phyloP scores from a whole-genome alignment of 116 monocot genomes.

The Thalassia testudinum region DNA sequence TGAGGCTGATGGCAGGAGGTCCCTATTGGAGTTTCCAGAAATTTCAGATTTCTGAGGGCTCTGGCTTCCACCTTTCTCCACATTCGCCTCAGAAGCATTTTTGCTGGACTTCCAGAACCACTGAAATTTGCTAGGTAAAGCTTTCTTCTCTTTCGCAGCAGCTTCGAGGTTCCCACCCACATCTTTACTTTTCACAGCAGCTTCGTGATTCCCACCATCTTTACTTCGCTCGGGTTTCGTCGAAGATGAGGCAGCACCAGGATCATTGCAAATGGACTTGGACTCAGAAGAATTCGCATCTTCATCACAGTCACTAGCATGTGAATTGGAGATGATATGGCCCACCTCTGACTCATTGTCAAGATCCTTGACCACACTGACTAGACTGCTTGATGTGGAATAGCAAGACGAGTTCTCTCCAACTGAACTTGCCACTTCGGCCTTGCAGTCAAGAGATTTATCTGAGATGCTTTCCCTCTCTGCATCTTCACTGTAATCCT shows the following conservation, averaged over 20 bases:
- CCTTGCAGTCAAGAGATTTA: slow-evolving; percentile 11
- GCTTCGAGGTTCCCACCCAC: neutral
- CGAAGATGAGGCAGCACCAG: neutral
- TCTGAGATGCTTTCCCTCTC: slow-evolving; percentile 5
- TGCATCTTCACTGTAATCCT: slow-evolving; percentile 2
- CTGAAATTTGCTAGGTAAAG: slow-evolving; percentile 24
- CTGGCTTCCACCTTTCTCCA: slow-evolving; percentile 12
- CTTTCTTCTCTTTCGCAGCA: slow-evolving; percentile 14
- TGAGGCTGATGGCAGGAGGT: slow-evolving; percentile 1
- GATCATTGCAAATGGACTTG: slow-evolving; percentile 4
- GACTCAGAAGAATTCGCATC: slow-evolving; percentile 6
- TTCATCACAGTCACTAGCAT: slow-evolving; percentile 25
- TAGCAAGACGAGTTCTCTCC: slow-evolving; percentile 27
- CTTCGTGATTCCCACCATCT: neutral
- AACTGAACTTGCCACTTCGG: slow-evolving; percentile 18
- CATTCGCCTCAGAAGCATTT: slow-evolving; percentile 11
- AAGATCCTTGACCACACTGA: slow-evolving; percentile 13
- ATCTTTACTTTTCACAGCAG: neutral
- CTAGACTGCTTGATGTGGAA: slow-evolving; percentile 19
- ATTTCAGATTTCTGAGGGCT: slow-evolving; percentile 7
- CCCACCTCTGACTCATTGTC: slow-evolving; percentile 56
- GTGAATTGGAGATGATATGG: slow-evolving; percentile 50
- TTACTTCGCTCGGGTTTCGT: neutral
- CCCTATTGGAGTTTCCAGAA: slow-evolving; percentile 9
- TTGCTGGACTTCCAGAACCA: slow-evolving; percentile 50